Conservation (phyloP, 1,284 basidiomycete genomes). For the Phellopilus nigrolimitatus region DNA sequence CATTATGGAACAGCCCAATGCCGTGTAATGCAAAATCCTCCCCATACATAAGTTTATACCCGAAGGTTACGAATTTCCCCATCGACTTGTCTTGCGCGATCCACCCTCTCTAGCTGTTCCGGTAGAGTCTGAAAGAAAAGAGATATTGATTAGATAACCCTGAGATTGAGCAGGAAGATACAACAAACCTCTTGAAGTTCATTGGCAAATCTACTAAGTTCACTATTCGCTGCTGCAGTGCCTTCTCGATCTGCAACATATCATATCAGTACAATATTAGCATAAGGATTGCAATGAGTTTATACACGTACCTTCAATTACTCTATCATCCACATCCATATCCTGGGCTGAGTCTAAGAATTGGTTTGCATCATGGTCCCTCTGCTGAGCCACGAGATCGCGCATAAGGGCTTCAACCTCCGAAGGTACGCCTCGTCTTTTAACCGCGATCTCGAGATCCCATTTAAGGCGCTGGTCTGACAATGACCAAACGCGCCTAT, state of each 20-base stretch:
- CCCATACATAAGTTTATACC: neutral
- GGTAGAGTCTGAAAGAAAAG: constrained; percentile 9
- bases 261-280: neutral
- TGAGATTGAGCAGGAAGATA: neutral
- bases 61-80: constrained; percentile 15
- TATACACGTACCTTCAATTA: too few species aligned
- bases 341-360: neutral
- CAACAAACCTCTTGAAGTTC: constrained; percentile 12
- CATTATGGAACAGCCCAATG: too few species aligned
- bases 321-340: constrained; percentile 14
- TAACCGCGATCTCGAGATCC: constrained; percentile 61
- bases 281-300: neutral
- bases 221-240: neutral
- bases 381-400: constrained; percentile 42
- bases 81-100: constrained; percentile 17
- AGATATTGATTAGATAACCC: neutral
- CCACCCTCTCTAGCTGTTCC: constrained; percentile 17
- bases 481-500: constrained; percentile 67
- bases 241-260: neutral
- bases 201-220: constrained; percentile 1
- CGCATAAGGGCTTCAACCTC: constrained; percentile 46
- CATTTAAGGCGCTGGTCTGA: constrained; percentile 62
- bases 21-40: neutral
- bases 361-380: constrained; percentile 18
- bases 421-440: constrained; percentile 50